Evolutionary conservation across 2,329 filamentous ascomycete genomes (phyloP).

Genomic region (Corniculantispora saksenae): DNA sequence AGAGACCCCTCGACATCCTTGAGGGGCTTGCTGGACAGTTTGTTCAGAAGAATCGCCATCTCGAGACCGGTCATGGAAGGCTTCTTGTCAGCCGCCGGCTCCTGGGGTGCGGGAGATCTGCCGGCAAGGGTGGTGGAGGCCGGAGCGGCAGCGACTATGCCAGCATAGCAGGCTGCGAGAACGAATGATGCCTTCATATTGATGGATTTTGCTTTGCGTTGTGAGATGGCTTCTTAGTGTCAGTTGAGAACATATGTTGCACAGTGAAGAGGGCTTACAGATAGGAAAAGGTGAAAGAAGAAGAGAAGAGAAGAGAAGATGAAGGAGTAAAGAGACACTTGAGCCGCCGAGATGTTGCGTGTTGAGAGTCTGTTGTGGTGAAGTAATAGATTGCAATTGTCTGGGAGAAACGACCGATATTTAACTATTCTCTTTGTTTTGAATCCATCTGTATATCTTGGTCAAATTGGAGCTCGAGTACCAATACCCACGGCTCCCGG

Average conservation of each 20-base stretch:
- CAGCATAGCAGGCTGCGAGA: slow-evolving; percentile 8
- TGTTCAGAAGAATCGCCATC: neutral
- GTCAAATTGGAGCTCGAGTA: neutral
- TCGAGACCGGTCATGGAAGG: neutral
- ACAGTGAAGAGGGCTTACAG: no score
- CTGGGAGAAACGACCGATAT: neutral
- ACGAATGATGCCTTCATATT: slow-evolving; percentile 5
- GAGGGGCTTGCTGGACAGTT: neutral
- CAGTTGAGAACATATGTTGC: neutral
- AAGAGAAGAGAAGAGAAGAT: no score
- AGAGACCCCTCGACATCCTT: neutral
- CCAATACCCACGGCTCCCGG: neutral
- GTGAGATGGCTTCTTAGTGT: neutral
- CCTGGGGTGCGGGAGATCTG: neutral
- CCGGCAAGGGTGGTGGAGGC: neutral
- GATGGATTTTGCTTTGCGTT: neutral
- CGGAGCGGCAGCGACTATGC: slow-evolving; percentile 6
- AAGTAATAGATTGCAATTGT: no score
- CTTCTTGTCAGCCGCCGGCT: neutral
- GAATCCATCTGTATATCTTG: no score
- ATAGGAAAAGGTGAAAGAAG: no score
- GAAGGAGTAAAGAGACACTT: no score
- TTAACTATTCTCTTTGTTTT: neutral
- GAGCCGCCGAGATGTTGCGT: no score
- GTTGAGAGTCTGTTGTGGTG: no score